Percentiles rank a stretch among this genome's conserved stretches.
phyloP scores from a whole-genome alignment of 345 rosid genomes.

The Firmiana major region DNA sequence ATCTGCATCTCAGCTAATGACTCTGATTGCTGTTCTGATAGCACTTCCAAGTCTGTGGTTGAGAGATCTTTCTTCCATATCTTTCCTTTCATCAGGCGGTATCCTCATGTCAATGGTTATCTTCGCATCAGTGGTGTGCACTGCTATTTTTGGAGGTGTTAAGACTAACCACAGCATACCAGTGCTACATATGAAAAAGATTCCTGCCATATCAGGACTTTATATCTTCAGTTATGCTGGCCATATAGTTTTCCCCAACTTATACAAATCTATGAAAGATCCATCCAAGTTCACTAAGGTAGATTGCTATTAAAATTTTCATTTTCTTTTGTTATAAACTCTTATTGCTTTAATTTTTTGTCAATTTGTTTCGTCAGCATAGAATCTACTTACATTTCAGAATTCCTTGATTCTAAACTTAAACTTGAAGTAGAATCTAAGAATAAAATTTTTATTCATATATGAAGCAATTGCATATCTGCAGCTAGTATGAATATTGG shows the following conservation, averaged over 20 bases:
- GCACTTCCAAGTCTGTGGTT: constrained; percentile 82
- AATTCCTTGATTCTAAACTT: not conserved
- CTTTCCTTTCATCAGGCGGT: constrained; percentile 70
- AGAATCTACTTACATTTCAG: not conserved
- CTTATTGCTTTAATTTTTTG: not conserved
- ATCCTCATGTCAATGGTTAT: constrained; percentile 66
- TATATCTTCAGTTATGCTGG: constrained; percentile 68
- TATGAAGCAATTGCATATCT: not conserved
- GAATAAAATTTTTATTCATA: not conserved
- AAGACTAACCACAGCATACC: constrained; percentile 40
- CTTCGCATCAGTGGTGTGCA: constrained; percentile 50
- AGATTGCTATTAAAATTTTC: not conserved
- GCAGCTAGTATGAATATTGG: not conserved
- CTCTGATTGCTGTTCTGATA: constrained; percentile 44
- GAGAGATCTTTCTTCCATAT: constrained; percentile 60
- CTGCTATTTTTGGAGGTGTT: constrained; percentile 52
- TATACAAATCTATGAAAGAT: constrained; percentile 73
- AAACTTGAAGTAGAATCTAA: constrained; percentile 2
- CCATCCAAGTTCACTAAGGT: constrained; percentile 78
- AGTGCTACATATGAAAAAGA: constrained; percentile 34
- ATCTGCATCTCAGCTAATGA: constrained; percentile 49
- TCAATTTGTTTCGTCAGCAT: not conserved
- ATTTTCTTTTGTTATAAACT: not conserved
- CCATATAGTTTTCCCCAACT: constrained; percentile 70
- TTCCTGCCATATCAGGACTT: constrained; percentile 67